phyloP scores from a whole-genome alignment of 73 alveolate species.

The Paramecium caudatum region DNA sequence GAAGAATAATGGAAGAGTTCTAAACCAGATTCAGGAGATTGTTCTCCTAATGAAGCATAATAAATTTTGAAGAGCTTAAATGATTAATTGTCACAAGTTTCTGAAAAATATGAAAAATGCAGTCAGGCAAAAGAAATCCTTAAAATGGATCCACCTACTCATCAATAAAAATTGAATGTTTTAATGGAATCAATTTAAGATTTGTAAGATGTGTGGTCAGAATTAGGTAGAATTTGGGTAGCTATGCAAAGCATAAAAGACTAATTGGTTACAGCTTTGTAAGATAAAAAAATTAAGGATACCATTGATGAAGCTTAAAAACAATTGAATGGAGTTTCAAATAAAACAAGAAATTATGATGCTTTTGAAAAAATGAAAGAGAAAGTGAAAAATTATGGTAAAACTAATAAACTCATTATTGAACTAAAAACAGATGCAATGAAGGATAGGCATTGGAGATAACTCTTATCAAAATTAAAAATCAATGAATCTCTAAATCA shows the following conservation, averaged over 20 bases:
- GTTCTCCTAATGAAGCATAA: constrained; percentile 92
- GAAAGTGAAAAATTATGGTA: constrained; percentile 86
- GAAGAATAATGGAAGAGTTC: constrained; percentile 96
- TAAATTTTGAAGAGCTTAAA: constrained; percentile 76
- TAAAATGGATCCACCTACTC: constrained; percentile 93
- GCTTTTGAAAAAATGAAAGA: constrained; percentile 97
- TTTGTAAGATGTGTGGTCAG: constrained; percentile 92
- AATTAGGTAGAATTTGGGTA: constrained; percentile 89
- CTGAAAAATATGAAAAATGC: constrained; percentile 94
- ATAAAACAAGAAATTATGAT: constrained; percentile 89
- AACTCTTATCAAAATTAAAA: constrained; percentile 84
- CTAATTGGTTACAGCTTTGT: constrained; percentile 22
- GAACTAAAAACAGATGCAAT: constrained; percentile 99
- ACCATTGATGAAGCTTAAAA: constrained; percentile 74
- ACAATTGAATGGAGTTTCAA: constrained; percentile 82
- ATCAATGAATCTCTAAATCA: constrained; percentile 79
- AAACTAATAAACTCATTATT: constrained; percentile 87
- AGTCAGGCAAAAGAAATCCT: constrained; percentile 97
- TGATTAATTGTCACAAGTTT: neutral
- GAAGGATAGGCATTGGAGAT: constrained; percentile 97
- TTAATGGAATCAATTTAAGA: constrained; percentile 87
- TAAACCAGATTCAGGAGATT: constrained; percentile 93
- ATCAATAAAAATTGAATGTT: constrained; percentile 88
- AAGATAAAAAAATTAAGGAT: constrained; percentile 78
- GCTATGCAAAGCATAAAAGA: constrained; percentile 76